Percentiles rank a stretch among this genome's conserved stretches.
These are phyloP conservation scores for Sporisorium scitamineum DNA, from an alignment of 1,284 basidiomycete genomes.

Conservation along the genomic window DNA sequence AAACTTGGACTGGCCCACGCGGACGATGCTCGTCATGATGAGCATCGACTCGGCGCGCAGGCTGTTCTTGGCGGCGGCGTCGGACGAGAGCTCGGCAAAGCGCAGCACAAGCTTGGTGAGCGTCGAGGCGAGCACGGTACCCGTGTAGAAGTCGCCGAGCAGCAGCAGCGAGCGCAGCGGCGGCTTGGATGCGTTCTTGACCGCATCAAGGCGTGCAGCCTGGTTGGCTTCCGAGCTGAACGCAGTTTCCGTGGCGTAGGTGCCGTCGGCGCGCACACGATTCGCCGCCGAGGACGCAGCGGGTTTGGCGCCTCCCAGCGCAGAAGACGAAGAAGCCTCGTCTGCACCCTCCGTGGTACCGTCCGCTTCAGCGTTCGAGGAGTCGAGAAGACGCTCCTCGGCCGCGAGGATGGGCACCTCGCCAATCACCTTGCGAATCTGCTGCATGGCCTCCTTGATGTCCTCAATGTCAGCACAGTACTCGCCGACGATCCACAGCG, in stretches of 20 bases:
- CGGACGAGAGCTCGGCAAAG: constrained; percentile 76
- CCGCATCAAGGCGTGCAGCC: constrained; percentile 78
- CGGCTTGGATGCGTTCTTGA: constrained; percentile 88
- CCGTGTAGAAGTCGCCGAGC: constrained; percentile 97
- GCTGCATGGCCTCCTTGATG: constrained; percentile 75
- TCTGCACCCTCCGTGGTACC: constrained; percentile 40
- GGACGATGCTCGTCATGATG: constrained; percentile 96
- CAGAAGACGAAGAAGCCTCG: constrained; percentile 30
- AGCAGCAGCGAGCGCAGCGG: constrained; percentile 91
- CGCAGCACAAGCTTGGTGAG: constrained; percentile 92
- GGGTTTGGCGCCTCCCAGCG: constrained; percentile 67
- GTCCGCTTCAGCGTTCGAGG: constrained; percentile 50
- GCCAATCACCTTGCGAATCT: constrained; percentile 88
- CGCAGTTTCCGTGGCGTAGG: constrained; percentile 96
- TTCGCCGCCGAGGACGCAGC: constrained; percentile 72
- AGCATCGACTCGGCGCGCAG: constrained; percentile 95
- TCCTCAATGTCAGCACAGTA: constrained; percentile 73
- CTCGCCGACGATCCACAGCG: constrained; percentile 98
- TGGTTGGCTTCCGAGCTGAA: constrained; percentile 79
- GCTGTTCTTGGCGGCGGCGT: constrained; percentile 74
- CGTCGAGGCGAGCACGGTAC: constrained; percentile 86
- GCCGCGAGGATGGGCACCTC: constrained; percentile 93
- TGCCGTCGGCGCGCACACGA: constrained; percentile 90
- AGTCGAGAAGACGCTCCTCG: constrained; percentile 70
- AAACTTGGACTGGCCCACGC: constrained; percentile 96